Evolutionary conservation across 2,329 filamentous ascomycete species (phyloP).

Genomic region (Exophiala phaeomuriformis): DNA sequence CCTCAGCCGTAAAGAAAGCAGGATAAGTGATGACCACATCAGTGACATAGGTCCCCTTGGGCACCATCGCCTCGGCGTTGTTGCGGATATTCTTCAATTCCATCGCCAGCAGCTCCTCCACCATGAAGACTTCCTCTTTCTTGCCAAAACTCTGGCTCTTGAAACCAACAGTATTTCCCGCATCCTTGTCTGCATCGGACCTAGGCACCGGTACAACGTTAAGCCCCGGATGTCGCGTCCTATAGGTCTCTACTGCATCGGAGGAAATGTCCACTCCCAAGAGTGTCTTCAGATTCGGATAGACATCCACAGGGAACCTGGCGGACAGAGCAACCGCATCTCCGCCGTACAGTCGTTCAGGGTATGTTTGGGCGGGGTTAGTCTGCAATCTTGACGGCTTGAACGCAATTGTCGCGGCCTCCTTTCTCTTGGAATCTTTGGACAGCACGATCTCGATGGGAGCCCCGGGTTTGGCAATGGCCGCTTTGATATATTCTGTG

Average conservation of each 20-base stretch:
- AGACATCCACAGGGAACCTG: conserved; percentile 87
- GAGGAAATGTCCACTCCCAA: conserved; percentile 62
- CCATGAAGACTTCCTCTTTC: conserved; percentile 57
- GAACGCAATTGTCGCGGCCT: conserved; percentile 83
- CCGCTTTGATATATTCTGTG: conserved; percentile 94
- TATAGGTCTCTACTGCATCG: conserved; percentile 61
- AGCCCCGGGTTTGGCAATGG: conserved; percentile 90
- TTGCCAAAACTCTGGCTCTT: conserved; percentile 64
- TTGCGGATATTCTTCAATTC: conserved; percentile 83
- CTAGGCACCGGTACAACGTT: conserved; percentile 53
- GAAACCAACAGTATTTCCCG: conserved; percentile 65
- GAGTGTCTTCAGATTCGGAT: conserved; percentile 84
- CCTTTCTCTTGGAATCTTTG: conserved; percentile 96
- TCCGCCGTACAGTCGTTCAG: conserved; percentile 84
- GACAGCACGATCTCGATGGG: conserved; percentile 96
- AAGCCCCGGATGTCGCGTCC: conserved; percentile 68
- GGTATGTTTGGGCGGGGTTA: conserved; percentile 58
- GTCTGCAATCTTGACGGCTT: conserved; percentile 68
- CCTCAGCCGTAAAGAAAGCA: conserved; percentile 80
- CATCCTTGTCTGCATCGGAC: conserved; percentile 37
- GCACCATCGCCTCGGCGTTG: conserved; percentile 79
- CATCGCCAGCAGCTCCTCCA: conserved; percentile 95
- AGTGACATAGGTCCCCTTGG: conserved; percentile 63
- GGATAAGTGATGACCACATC: conserved; percentile 86
- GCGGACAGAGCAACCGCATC: conserved; percentile 82